Evolutionary conservation across 2,329 filamentous ascomycete genomes (phyloP).

Genomic region (Fusarium piperis): DNA sequence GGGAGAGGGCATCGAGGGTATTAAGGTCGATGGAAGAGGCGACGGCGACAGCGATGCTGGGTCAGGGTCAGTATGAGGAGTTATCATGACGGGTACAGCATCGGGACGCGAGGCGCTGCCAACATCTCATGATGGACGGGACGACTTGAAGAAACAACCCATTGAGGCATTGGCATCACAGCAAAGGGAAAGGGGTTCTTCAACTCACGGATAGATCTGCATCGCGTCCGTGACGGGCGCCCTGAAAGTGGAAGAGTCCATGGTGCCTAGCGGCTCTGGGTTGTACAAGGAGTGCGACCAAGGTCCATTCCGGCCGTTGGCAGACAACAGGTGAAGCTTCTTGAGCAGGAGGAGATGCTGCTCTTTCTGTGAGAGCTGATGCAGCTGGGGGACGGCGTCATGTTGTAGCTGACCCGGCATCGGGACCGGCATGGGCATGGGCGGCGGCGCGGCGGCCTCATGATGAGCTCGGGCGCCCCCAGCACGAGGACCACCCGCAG

Average conservation of each 20-base stretch:
- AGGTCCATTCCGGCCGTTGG: constrained; percentile 41
- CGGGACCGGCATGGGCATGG: constrained; percentile 26
- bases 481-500: constrained; percentile 28
- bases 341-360: constrained; percentile 41
- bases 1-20: constrained; percentile 83
- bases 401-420: constrained; percentile 39
- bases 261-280: constrained; percentile 36
- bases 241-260: constrained; percentile 39
- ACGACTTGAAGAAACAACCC: neutral
- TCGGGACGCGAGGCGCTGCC: neutral
- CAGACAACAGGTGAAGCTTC: constrained; percentile 39
- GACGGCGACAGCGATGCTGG: constrained; percentile 80
- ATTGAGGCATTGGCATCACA: constrained; percentile 3
- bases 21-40: constrained; percentile 85
- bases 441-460: constrained; percentile 28
- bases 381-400: constrained; percentile 30
- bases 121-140: constrained; percentile 26
- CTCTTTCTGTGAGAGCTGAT: constrained; percentile 35
- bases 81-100: constrained; percentile 18
- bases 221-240: constrained; percentile 40
- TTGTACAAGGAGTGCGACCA: constrained; percentile 42
- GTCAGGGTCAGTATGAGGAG: constrained; percentile 20
- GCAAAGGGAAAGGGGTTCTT: neutral
- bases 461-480: constrained; percentile 30
- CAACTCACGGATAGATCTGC: constrained; percentile 42